These are phyloP conservation scores for Trametes pubescens DNA, from an alignment of 1,284 basidiomycete species.

Conservation along the genomic window DNA sequence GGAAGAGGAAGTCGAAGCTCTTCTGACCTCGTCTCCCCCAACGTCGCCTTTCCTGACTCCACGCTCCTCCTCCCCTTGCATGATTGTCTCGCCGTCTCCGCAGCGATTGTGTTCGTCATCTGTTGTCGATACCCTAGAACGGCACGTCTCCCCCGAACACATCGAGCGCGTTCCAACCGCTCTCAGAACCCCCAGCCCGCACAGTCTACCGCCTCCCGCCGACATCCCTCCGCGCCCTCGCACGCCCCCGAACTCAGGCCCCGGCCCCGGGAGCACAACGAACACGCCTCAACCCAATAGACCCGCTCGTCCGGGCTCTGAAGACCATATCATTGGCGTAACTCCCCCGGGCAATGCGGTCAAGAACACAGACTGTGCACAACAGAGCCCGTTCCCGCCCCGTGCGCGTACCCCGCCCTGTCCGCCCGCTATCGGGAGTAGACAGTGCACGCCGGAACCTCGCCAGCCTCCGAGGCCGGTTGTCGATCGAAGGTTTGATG, in stretches of 20 bases:
- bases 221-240: constrained; percentile 22
- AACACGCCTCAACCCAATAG: constrained; percentile 4
- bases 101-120: background rate
- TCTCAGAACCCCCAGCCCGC: background rate
- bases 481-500: background rate
- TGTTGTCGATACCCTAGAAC: background rate
- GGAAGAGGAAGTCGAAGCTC: constrained; percentile 16
- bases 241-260: constrained; percentile 18
- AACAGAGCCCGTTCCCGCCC: constrained; percentile 5
- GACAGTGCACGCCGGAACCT: constrained; percentile 12
- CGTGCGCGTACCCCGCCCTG: constrained; percentile 15
- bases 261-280: constrained; percentile 10
- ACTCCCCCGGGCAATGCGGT: background rate
- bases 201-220: constrained; percentile 1
- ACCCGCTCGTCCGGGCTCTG: constrained; percentile 5
- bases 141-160: background rate
- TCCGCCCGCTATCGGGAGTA: constrained; percentile 5
- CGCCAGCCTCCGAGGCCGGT: constrained; percentile 5
- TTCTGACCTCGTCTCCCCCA: constrained; percentile 13
- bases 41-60: constrained; percentile 6
- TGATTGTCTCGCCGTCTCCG: background rate
- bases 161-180: background rate
- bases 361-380: background rate
- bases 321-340: background rate
- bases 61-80: background rate